Evolutionary conservation across 208 protist species (phyloP).

Genomic region (Dictyostelium gargantuum): DNA sequence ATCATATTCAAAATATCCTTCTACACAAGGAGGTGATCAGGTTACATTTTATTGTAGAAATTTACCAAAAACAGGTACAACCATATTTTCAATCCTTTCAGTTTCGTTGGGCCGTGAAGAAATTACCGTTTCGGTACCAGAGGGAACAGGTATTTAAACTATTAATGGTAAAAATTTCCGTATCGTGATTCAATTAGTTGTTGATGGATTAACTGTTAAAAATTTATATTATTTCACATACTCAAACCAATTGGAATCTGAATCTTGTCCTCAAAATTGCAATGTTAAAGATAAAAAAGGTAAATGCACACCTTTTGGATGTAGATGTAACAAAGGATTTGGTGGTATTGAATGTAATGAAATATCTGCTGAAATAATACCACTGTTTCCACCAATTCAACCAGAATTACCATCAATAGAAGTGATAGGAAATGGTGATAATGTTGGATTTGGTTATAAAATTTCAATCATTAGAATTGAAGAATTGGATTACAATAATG

Average conservation of each 20-base stretch:
- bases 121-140: not conserved
- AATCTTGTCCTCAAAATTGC: not conserved
- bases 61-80: not conserved
- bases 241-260: not conserved
- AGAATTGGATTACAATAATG: not conserved
- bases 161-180: not conserved
- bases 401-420: no score
- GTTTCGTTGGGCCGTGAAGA: not conserved
- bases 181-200: not conserved
- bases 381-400: no score
- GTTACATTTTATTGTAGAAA: not conserved
- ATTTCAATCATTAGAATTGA: not conserved
- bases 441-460: not conserved
- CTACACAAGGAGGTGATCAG: not conserved
- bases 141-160: not conserved
- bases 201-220: not conserved
- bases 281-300: no score
- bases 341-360: not conserved
- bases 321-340: not conserved
- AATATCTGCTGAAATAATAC: not conserved
- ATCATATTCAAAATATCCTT: not conserved
- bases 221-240: not conserved
- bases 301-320: not conserved
- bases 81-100: not conserved
- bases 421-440: not conserved